phyloP scores from a whole-genome alignment of 2,329 filamentous ascomycete species.

The Trematosphaeria pertusa region DNA sequence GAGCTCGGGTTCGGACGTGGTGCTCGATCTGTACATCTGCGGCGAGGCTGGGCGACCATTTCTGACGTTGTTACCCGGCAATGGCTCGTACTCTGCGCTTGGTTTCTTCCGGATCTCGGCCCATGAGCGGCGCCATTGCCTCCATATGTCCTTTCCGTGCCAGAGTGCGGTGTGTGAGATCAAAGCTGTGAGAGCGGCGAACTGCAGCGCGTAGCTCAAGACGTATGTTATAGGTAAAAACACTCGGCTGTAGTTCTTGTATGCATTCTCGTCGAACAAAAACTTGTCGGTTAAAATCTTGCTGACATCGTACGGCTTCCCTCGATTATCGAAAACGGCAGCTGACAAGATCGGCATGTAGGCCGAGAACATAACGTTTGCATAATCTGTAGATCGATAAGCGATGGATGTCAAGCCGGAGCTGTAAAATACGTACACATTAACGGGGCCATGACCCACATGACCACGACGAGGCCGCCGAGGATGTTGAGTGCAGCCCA shows the following conservation, averaged over 20 bases:
- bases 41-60: slow-evolving; percentile 29
- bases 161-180: slow-evolving; percentile 83
- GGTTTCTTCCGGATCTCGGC: slow-evolving; percentile 61
- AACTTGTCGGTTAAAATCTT: slow-evolving; percentile 80
- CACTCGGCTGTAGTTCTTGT: slow-evolving; percentile 80
- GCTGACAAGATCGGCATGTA: slow-evolving; percentile 88
- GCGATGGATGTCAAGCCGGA: slow-evolving; percentile 50
- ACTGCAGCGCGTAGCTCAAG: slow-evolving; percentile 84
- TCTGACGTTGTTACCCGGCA: slow-evolving; percentile 45
- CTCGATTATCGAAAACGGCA: slow-evolving; percentile 85
- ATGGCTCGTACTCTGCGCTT: slow-evolving; percentile 41
- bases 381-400: slow-evolving; percentile 70
- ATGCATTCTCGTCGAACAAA: slow-evolving; percentile 77
- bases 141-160: slow-evolving; percentile 84
- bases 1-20: slow-evolving; percentile 45
- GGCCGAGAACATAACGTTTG: slow-evolving; percentile 78
- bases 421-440: slow-evolving; percentile 59
- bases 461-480: slow-evolving; percentile 78
- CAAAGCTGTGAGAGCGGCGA: slow-evolving; percentile 79
- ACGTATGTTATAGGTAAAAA: slow-evolving; percentile 89
- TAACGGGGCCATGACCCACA: slow-evolving; percentile 83
- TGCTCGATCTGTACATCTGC: slow-evolving; percentile 31
- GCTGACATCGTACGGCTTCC: slow-evolving; percentile 79
- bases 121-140: slow-evolving; percentile 74
- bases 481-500: slow-evolving; percentile 88